Conservation (phyloP, 176 grass and related monocot genomes). For the Ampelocalamus luodianensis region DNA sequence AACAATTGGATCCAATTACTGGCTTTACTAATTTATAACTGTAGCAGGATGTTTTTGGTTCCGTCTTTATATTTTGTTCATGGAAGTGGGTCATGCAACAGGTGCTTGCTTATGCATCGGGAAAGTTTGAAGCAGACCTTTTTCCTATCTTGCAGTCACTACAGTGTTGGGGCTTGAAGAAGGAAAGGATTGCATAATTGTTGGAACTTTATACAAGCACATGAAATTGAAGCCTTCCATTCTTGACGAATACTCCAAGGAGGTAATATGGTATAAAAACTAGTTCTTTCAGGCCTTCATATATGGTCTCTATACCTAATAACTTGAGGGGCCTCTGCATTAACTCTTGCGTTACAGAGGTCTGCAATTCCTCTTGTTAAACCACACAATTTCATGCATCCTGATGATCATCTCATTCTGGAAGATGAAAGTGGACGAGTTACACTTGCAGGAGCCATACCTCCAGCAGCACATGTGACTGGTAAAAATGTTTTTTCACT, state of each 20-base stretch:
- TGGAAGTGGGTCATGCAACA: background rate
- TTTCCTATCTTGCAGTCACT: slow-evolving; percentile 66
- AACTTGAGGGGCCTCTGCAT: background rate
- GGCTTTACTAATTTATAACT: background rate
- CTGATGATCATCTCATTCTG: slow-evolving; percentile 95
- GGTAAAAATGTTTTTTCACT: slow-evolving; percentile 43
- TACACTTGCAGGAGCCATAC: slow-evolving; percentile 75
- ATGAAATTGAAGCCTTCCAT: slow-evolving; percentile 98
- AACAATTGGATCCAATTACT: background rate
- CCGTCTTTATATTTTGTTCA: background rate
- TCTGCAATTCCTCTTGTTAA: slow-evolving; percentile 89
- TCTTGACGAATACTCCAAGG: slow-evolving; percentile 97
- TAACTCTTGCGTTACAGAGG: slow-evolving; percentile 60
- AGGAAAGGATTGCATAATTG: slow-evolving; percentile 88
- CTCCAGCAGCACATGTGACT: slow-evolving; percentile 76
- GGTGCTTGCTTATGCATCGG: background rate
- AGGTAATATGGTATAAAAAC: slow-evolving; percentile 55
- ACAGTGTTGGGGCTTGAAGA: slow-evolving; percentile 91
- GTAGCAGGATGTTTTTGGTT: background rate
- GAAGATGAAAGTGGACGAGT: slow-evolving; percentile 99
- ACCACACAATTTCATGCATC: slow-evolving; percentile 94
- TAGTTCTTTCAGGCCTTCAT: slow-evolving; percentile 2
- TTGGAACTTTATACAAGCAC: slow-evolving; percentile 92
- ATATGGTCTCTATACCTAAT: slow-evolving; percentile 2
- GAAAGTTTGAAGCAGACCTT: background rate